A percentile compares a stretch with the other conserved stretches of the same genome.
These are phyloP conservation scores for Termitomyces sp. DNA, from an alignment of 768 basidiomycete species.

Conservation along the genomic window DNA sequence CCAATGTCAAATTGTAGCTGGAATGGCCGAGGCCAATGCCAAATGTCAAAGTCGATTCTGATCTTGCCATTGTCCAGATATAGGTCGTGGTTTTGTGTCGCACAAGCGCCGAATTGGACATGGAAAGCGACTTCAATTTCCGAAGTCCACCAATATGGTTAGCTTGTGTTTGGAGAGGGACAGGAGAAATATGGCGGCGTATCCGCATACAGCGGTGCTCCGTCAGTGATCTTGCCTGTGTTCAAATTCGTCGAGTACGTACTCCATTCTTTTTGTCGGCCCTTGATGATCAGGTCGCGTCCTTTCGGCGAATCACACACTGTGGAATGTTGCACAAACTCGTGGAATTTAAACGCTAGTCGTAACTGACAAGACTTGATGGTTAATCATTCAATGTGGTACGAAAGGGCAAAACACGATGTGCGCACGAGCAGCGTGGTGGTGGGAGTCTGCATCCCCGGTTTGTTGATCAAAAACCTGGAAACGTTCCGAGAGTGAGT, in stretches of 20 bases:
- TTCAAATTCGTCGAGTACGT: conserved; percentile 8
- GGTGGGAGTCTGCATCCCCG: conserved; percentile 9
- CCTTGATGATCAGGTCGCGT: neutral
- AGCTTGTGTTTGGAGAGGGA: conserved; percentile 6
- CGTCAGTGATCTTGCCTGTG: conserved; percentile 7
- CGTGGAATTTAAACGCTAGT: too few relatives aligned
- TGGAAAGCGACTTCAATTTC: neutral
- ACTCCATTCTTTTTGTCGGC: neutral
- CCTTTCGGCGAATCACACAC: neutral
- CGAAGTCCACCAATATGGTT: neutral
- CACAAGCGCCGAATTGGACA: neutral
- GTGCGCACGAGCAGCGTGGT: conserved; percentile 7
- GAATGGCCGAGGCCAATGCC: neutral
- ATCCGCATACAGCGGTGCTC: conserved; percentile 8
- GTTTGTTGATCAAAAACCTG: conserved; percentile 6
- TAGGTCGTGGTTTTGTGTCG: neutral
- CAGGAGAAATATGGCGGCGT: conserved; percentile 5
- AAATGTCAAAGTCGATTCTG: neutral
- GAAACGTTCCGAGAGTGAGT: conserved; percentile 10
- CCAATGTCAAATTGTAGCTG: neutral
- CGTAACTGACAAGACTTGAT: neutral
- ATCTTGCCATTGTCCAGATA: neutral
- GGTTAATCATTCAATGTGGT: neutral
- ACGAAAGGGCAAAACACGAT: conserved; percentile 8
- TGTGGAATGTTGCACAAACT: conserved; percentile 1